Evolutionary conservation across 2,329 filamentous ascomycete genomes (phyloP).

Genomic region (Curvularia eragrostidis): DNA sequence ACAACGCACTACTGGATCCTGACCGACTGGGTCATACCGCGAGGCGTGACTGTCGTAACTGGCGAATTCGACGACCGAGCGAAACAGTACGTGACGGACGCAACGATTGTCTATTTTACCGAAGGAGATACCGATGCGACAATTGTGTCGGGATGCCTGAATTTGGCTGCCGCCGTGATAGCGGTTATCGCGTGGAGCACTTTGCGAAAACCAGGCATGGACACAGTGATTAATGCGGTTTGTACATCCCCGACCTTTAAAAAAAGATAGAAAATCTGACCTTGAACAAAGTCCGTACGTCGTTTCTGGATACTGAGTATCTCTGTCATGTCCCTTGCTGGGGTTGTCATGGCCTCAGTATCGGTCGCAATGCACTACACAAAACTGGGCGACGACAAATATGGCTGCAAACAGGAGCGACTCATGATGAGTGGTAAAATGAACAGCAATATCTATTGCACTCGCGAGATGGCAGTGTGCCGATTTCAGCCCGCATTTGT

Average conservation of each 20-base stretch:
- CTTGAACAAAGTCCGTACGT: conserved; percentile 25
- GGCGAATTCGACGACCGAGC: conserved; percentile 26
- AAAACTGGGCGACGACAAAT: conserved; percentile 31
- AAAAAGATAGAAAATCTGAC: conserved; percentile 14
- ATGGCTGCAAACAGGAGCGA: conserved; percentile 33
- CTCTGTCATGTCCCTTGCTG: conserved; percentile 25
- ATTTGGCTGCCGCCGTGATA: conserved; percentile 32
- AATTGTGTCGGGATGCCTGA: conserved; percentile 37
- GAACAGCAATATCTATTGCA: conserved; percentile 39
- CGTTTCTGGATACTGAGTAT: conserved; percentile 38
- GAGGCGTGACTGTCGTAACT: conserved; percentile 28
- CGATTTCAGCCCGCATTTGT: conserved; percentile 29
- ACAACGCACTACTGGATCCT: conserved; percentile 42
- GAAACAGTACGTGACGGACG: conserved; percentile 27
- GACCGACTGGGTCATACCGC: conserved; percentile 36
- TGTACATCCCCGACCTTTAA: conserved; percentile 4
- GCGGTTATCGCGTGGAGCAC: conserved; percentile 35
- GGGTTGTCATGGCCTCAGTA: conserved; percentile 28
- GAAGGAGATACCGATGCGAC: conserved; percentile 35
- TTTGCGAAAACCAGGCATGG: conserved; percentile 33
- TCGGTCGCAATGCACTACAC: conserved; percentile 38
- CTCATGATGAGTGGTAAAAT: conserved; percentile 28
- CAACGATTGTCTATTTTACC: conserved; percentile 38
- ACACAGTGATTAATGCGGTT: conserved; percentile 34
- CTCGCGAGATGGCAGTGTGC: conserved; percentile 38